Percentiles rank a stretch among this genome's conserved stretches.
These are phyloP conservation scores for Ophiostoma tasmaniense DNA, from an alignment of 2,329 filamentous ascomycete species.

Conservation along the genomic window DNA sequence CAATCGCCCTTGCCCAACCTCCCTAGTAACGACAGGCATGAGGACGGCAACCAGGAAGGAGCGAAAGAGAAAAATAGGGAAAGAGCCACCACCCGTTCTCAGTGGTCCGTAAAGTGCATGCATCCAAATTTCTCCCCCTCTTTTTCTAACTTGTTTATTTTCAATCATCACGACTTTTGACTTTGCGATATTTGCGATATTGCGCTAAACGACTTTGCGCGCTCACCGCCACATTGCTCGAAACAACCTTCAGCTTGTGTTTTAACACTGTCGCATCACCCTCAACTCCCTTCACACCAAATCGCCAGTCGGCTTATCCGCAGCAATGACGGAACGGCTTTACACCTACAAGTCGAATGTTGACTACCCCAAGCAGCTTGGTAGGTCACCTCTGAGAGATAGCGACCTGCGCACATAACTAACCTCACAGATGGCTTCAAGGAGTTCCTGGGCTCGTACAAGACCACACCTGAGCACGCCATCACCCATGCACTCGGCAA, in stretches of 20 bases:
- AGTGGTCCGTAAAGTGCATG: constrained; percentile 6
- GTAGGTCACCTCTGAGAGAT: constrained; percentile 39
- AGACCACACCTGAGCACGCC: constrained; percentile 61
- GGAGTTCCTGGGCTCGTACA: constrained; percentile 81
- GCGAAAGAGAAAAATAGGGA: constrained; percentile 7
- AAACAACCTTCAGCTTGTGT: background rate
- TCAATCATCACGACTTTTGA: constrained; percentile 11
- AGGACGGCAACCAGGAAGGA: constrained; percentile 2
- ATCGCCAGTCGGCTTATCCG: constrained; percentile 9
- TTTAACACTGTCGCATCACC: constrained; percentile 3
- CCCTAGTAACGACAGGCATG: constrained; percentile 6
- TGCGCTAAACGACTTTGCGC: background rate
- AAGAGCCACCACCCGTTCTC: constrained; percentile 5
- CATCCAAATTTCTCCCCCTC: constrained; percentile 10
- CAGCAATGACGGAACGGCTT: constrained; percentile 62
- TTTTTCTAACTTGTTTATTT: constrained; percentile 8
- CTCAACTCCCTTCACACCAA: background rate
- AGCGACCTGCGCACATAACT: background rate
- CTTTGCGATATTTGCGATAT: background rate
- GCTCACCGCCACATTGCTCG: constrained; percentile 4
- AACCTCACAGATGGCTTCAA: constrained; percentile 61
- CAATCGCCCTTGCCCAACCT: constrained; percentile 19
- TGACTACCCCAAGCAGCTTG: constrained; percentile 79
- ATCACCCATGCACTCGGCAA: constrained; percentile 75
- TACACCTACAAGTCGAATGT: constrained; percentile 69